Percentiles rank a stretch among this genome's conserved stretches.
Evolutionary conservation across 2,329 filamentous ascomycete species (phyloP).

Genomic region (Paecilomyces sp.): DNA sequence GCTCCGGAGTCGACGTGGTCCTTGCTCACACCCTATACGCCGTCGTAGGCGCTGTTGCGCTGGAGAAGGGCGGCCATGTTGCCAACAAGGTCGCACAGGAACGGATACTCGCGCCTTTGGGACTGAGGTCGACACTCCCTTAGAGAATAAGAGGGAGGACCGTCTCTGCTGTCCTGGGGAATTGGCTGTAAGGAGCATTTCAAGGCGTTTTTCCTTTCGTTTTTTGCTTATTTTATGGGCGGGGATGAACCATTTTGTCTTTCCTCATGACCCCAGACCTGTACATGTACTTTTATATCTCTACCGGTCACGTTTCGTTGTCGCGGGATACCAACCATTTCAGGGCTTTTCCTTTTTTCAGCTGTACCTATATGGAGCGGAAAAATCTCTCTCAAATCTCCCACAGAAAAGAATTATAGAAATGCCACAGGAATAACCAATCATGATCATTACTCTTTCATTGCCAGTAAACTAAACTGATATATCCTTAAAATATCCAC

Average conservation of each 20-base stretch:
- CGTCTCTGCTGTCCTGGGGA: background rate
- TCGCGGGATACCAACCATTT: constrained; percentile 15
- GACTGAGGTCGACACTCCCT: constrained; percentile 16
- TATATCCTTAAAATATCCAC: background rate
- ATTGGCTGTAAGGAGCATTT: constrained; percentile 22
- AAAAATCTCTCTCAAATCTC: background rate
- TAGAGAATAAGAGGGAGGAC: background rate
- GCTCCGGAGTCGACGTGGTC: constrained; percentile 68
- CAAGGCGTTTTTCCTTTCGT: constrained; percentile 22
- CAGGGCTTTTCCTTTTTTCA: constrained; percentile 7
- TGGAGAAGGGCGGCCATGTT: constrained; percentile 75
- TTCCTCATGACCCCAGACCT: background rate
- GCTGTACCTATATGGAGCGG: background rate
- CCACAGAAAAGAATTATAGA: constrained; percentile 4
- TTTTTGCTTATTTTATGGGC: constrained; percentile 13
- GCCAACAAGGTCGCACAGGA: constrained; percentile 70
- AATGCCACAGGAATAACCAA: background rate
- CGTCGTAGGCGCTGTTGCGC: constrained; percentile 78
- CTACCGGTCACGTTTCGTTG: background rate
- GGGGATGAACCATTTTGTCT: background rate
- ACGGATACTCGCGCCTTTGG: constrained; percentile 57
- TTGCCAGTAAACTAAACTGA: too few species aligned
- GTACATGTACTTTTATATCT: constrained; percentile 27
- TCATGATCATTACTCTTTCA: background rate
- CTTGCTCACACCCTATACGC: constrained; percentile 73